Evolutionary conservation across 768 basidiomycete species (phyloP).

Genomic region (Auricularia cornea): DNA sequence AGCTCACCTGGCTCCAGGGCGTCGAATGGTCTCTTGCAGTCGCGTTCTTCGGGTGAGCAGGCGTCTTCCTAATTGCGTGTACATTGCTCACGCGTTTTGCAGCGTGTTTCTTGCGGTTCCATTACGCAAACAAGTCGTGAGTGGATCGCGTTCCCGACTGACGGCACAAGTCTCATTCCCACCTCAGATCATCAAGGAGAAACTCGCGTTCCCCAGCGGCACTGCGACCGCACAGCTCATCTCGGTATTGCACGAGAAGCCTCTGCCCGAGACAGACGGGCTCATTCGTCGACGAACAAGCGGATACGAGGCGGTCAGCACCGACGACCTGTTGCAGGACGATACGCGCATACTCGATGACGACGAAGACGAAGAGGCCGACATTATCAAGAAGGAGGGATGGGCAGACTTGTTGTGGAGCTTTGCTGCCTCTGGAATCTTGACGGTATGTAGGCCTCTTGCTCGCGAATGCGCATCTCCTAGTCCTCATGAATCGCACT

Average conservation of each 20-base stretch:
- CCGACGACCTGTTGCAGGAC: conserved; percentile 2
- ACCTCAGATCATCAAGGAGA: conserved; percentile 80
- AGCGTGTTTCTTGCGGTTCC: conserved; percentile 96
- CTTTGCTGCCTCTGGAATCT: conserved; percentile 60
- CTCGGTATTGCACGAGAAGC: conserved; percentile 74
- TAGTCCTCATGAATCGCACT: neutral
- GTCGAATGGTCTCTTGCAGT: conserved; percentile 84
- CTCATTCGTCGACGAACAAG: conserved; percentile 36
- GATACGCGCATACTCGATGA: conserved; percentile 25
- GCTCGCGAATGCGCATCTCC: too few relatives aligned
- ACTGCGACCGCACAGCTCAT: conserved; percentile 95
- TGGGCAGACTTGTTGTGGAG: conserved; percentile 75
- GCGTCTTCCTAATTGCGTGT: neutral
- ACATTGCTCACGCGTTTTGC: conserved; percentile 6
- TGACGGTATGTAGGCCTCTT: conserved; percentile 56
- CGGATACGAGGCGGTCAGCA: conserved; percentile 40
- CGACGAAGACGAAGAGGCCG: conserved; percentile 27
- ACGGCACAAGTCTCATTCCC: neutral
- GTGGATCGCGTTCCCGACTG: conserved; percentile 17
- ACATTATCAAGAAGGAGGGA: conserved; percentile 53
- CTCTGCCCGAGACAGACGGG: conserved; percentile 48
- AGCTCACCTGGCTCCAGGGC: conserved; percentile 63
- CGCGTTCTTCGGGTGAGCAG: conserved; percentile 79
- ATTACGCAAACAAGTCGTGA: conserved; percentile 85
- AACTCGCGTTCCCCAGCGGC: conserved; percentile 89